Conservation (phyloP, 2,329 filamentous ascomycete species). For the Trichoderma koningii region DNA sequence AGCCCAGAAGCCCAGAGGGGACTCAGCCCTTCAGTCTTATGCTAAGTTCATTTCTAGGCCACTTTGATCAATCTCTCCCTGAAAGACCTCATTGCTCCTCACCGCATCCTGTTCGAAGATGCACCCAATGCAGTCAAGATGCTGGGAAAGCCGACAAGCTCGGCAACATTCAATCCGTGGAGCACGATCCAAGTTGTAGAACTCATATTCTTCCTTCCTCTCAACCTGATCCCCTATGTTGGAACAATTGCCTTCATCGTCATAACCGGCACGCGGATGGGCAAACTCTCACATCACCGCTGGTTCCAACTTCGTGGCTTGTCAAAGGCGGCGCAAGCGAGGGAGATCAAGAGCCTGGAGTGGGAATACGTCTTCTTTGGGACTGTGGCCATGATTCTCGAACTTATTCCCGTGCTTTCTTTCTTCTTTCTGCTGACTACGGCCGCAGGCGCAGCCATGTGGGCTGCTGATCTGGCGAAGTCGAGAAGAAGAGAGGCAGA, state of each 20-base stretch:
- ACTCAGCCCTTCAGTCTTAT: background rate
- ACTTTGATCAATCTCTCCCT: slow-evolving; percentile 75
- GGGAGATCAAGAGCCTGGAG: slow-evolving; percentile 64
- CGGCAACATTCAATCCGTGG: slow-evolving; percentile 83
- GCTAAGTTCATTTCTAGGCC: slow-evolving; percentile 44
- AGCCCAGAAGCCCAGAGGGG: slow-evolving; percentile 35
- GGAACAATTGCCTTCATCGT: slow-evolving; percentile 85
- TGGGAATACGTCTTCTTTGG: slow-evolving; percentile 96
- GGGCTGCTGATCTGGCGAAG: slow-evolving; percentile 78
- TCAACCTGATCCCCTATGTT: slow-evolving; percentile 84
- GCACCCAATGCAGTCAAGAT: slow-evolving; percentile 73
- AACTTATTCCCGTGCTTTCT: slow-evolving; percentile 86
- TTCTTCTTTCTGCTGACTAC: slow-evolving; percentile 93
- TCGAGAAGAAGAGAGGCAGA: slow-evolving; percentile 19
- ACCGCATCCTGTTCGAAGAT: slow-evolving; percentile 66
- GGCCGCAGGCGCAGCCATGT: slow-evolving; percentile 80
- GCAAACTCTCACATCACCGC: slow-evolving; percentile 86
- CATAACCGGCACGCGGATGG: slow-evolving; percentile 82
- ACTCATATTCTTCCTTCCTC: slow-evolving; percentile 73
- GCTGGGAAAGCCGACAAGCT: slow-evolving; percentile 77
- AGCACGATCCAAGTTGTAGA: slow-evolving; percentile 88
- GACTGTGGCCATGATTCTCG: slow-evolving; percentile 76
- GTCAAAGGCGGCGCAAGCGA: slow-evolving; percentile 71
- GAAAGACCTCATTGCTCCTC: slow-evolving; percentile 66
- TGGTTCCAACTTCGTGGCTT: slow-evolving; percentile 83